A percentile compares a stretch with the other conserved stretches of the same genome.
Evolutionary conservation across 768 basidiomycete genomes (phyloP).

Genomic region (Auricularia sp.): DNA sequence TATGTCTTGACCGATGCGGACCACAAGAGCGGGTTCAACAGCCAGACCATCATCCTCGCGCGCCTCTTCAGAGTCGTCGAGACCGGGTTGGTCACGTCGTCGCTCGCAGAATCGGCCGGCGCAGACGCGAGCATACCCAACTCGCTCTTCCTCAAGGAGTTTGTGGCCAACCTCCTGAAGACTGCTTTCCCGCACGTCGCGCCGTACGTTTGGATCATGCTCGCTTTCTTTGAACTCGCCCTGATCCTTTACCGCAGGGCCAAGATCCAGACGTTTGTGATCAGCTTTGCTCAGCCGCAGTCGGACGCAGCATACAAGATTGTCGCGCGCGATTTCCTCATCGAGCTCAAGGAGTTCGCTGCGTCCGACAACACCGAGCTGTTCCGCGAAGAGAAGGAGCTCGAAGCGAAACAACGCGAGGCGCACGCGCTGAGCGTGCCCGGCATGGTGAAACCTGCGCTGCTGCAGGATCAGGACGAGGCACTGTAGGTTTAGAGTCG

Average conservation of each 20-base stretch:
- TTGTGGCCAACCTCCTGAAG: conserved; percentile 30
- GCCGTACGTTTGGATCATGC: conserved; percentile 17
- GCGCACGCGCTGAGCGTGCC: conserved; percentile 33
- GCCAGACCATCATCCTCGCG: conserved; percentile 34
- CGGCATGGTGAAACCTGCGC: conserved; percentile 33
- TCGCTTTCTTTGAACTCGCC: neutral
- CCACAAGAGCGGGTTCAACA: conserved; percentile 41
- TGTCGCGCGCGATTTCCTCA: conserved; percentile 91
- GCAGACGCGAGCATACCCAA: conserved; percentile 29
- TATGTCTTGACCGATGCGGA: conserved; percentile 40
- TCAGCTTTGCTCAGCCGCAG: conserved; percentile 12
- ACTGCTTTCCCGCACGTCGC: conserved; percentile 36
- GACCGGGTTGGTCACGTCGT: conserved; percentile 27
- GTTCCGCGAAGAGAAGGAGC: conserved; percentile 36
- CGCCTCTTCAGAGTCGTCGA: conserved; percentile 35
- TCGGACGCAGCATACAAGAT: conserved; percentile 78
- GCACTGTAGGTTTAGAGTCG: conserved; percentile 23
- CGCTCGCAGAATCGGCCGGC: conserved; percentile 33
- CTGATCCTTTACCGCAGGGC: neutral
- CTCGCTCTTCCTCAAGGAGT: conserved; percentile 29
- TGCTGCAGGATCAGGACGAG: conserved; percentile 31
- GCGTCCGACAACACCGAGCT: conserved; percentile 34
- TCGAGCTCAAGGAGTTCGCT: conserved; percentile 95
- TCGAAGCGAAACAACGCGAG: conserved; percentile 24
- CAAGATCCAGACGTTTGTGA: neutral